Percentiles rank a stretch among this genome's conserved stretches.
These are phyloP conservation scores for Leptomonas pyrrhocoris DNA, from an alignment of 208 protist species.

Conservation along the genomic window DNA sequence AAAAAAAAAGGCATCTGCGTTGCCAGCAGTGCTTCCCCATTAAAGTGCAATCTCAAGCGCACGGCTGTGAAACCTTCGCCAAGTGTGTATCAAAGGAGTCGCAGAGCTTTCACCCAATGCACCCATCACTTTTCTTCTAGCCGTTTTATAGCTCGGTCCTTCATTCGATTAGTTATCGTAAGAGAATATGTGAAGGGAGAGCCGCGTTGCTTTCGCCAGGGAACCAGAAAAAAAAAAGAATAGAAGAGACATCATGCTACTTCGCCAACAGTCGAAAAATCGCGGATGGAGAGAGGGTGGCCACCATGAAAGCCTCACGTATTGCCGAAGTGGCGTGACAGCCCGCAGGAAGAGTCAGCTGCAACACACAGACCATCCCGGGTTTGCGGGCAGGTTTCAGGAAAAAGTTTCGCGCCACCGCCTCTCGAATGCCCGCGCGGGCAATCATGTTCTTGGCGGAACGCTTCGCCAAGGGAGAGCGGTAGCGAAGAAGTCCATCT, in stretches of 20 bases:
- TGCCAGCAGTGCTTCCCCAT: too few species aligned
- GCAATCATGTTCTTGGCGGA: constrained; percentile 64
- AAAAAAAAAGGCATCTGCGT: too few species aligned
- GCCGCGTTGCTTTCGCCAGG: background rate
- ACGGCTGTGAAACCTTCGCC: too few species aligned
- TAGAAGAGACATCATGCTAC: background rate
- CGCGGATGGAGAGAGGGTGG: constrained; percentile 65
- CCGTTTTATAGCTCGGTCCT: too few species aligned
- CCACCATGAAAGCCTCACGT: constrained; percentile 75
- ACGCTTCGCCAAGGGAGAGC: constrained; percentile 57
- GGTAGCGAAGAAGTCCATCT: constrained; percentile 69
- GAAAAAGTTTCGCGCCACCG: constrained; percentile 59
- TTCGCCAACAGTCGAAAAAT: constrained; percentile 49
- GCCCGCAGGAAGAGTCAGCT: constrained; percentile 65
- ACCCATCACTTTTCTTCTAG: too few species aligned
- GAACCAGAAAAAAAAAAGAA: background rate
- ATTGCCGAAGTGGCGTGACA: constrained; percentile 67
- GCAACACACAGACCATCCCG: constrained; percentile 74
- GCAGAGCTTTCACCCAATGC: too few species aligned
- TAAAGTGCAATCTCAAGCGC: too few species aligned
- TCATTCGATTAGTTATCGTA: too few species aligned
- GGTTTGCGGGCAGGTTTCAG: constrained; percentile 70
- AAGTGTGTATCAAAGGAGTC: too few species aligned
- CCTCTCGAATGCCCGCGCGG: constrained; percentile 65
- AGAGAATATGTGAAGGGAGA: background rate